Base-by-base conservation (phyloP, 257 asterid genomes). In the Dorcoceras hygrometricum region DNA sequence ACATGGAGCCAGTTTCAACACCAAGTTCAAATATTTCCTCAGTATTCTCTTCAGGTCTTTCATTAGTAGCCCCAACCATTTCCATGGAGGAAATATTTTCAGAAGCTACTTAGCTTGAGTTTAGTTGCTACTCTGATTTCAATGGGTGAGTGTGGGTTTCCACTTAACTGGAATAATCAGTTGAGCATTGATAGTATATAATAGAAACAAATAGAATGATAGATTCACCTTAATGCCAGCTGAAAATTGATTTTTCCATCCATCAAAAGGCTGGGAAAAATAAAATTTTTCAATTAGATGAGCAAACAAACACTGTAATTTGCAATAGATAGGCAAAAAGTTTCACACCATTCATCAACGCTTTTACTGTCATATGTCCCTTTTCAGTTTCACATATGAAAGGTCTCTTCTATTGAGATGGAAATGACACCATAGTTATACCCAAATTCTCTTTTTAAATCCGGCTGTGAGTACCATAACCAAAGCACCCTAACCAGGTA, bases 211-310 rank as follows among this genome's bases (percentile, higher is more conserved):
- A 43, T 10, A 54, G 16, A 24, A 79, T 63, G 68, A 20, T n/a
- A 6, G 34, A 61, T 55, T 76, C 76, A 87, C 98, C 96, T 89
- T 89, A 73, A 92, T 75, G 67, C 96, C 98, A 73, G 93, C 96
- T 71, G 92, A 80, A 83, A 86, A 84, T 73, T 89, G 98, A 77
- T 83, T 72, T 82, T 84, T 81, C 92, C 89, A 89, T 59, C 88
- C 93, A 79, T 81, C 90, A 81, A 62, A 73, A 65, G 76, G 70
- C 96, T 89, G 89, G 69, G 78, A 8, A 75, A 46, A 25, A 74
- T 29, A 70, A 70, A 73, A n/a, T 24, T 18, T 59, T 50, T 66
- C 67, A 62, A 55, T 65, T 71, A 79, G 63, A 80, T 28, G 36
- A 56, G 67, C 58, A 14, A 23, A 46, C 12, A 70, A 27, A 23